Evolutionary conservation across 2,329 filamentous ascomycete species (phyloP).

Genomic region (Ascochyta viciae-villosae): DNA sequence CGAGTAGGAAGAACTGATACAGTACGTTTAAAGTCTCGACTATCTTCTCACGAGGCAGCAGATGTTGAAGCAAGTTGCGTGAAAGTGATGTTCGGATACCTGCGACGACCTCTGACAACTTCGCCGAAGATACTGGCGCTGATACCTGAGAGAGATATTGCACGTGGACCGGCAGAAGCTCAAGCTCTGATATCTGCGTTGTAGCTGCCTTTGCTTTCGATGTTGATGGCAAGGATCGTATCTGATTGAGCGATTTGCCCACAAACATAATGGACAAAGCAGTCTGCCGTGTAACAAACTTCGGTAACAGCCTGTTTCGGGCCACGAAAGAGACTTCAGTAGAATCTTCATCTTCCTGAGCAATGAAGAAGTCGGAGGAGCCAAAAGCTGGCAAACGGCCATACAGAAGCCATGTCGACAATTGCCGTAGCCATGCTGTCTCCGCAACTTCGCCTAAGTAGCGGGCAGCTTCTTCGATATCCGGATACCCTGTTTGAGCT

Average conservation of each 20-base stretch:
- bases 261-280: slow-evolving; percentile 89
- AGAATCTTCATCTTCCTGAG: slow-evolving; percentile 44
- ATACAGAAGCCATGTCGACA: slow-evolving; percentile 90
- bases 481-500: slow-evolving; percentile 85
- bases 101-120: slow-evolving; percentile 74
- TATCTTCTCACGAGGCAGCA: slow-evolving; percentile 80
- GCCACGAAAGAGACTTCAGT: slow-evolving; percentile 41
- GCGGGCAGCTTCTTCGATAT: slow-evolving; percentile 79
- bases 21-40: slow-evolving; percentile 78
- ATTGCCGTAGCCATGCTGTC: slow-evolving; percentile 87
- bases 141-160: slow-evolving; percentile 70
- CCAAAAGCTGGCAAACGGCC: slow-evolving; percentile 81
- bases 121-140: slow-evolving; percentile 76
- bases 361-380: slow-evolving; percentile 84
- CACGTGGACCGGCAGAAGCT: slow-evolving; percentile 73
- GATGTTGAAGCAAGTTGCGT: slow-evolving; percentile 79
- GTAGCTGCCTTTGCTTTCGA: slow-evolving; percentile 36
- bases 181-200: slow-evolving; percentile 56
- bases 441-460: slow-evolving; percentile 81
- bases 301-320: slow-evolving; percentile 68
- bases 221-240: slow-evolving; percentile 58
- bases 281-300: slow-evolving; percentile 76
- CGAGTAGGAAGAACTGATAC: slow-evolving; percentile 85
- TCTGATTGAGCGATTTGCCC: slow-evolving; percentile 86
- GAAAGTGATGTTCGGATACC: slow-evolving; percentile 83